phyloP scores from a whole-genome alignment of 495 filamentous ascomycete genomes.

The Cercophora scortea region DNA sequence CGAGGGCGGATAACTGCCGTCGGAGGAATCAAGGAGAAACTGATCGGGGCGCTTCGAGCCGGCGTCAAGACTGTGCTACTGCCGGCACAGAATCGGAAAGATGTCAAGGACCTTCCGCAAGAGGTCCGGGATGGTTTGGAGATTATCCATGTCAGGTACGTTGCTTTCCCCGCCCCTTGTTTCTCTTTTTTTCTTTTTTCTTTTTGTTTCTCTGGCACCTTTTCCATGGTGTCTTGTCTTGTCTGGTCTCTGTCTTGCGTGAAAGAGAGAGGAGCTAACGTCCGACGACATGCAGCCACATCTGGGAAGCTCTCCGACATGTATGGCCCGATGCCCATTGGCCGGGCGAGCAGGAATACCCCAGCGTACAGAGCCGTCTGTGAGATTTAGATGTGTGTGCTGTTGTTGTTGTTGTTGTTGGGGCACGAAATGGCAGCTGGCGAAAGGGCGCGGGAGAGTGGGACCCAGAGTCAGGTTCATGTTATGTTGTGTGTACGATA shows the following conservation, averaged over 20 bases:
- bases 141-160: slow-evolving; percentile 83
- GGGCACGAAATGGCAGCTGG: background rate
- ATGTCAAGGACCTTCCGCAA: slow-evolving; percentile 82
- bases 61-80: slow-evolving; percentile 92
- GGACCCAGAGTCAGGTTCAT: background rate
- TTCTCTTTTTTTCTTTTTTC: background rate
- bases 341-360: slow-evolving; percentile 57
- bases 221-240: background rate
- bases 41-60: slow-evolving; percentile 88
- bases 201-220: background rate
- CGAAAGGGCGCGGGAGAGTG: background rate
- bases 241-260: background rate
- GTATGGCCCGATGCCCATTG: slow-evolving; percentile 82
- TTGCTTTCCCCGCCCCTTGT: background rate
- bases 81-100: slow-evolving; percentile 83
- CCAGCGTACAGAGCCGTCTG: slow-evolving; percentile 25
- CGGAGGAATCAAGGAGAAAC: slow-evolving; percentile 97
- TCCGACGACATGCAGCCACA: slow-evolving; percentile 48
- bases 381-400: slow-evolving; percentile 5
- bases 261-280: no score
- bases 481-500: slow-evolving; percentile 9
- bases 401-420: no score
- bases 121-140: slow-evolving; percentile 84
- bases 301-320: slow-evolving; percentile 78
- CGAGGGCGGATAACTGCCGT: slow-evolving; percentile 81